Conservation (phyloP, 345 rosid species). For the Rhodomyrtus tomentosa region DNA sequence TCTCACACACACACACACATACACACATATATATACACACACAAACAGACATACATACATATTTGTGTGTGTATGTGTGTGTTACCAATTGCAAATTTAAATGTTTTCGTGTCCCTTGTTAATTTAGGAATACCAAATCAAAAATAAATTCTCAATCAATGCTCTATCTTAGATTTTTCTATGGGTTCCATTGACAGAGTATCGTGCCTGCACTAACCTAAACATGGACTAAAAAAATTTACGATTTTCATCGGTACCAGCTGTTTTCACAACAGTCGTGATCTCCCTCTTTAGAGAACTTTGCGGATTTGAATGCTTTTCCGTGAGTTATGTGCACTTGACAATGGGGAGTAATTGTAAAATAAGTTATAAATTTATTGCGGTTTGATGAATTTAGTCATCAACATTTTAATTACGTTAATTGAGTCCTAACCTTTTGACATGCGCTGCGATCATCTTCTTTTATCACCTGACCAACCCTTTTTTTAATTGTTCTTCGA, state of each 20-base stretch:
- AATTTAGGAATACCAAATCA: not conserved
- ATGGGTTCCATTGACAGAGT: not conserved
- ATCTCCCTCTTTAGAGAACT: not conserved
- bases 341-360: not conserved
- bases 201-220: not conserved
- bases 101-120: not conserved
- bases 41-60: too few species aligned
- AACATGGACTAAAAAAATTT: not conserved
- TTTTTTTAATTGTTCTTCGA: not conserved
- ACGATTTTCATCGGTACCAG: too few species aligned
- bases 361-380: too few species aligned
- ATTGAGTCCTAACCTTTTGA: too few species aligned
- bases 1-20: fast-evolving
- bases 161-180: not conserved
- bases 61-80: too few species aligned
- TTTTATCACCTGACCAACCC: not conserved
- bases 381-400: too few species aligned
- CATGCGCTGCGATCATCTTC: not conserved
- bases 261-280: not conserved
- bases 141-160: not conserved
- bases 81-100: not conserved
- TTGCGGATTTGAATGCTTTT: not conserved
- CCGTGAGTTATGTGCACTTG: not conserved
- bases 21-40: too few species aligned
- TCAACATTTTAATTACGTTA: too few species aligned